Percentiles rank a stretch among this genome's conserved stretches.
Conservation (phyloP, 2,329 filamentous ascomycete genomes). For the Calonectria pseudoturangicola region DNA sequence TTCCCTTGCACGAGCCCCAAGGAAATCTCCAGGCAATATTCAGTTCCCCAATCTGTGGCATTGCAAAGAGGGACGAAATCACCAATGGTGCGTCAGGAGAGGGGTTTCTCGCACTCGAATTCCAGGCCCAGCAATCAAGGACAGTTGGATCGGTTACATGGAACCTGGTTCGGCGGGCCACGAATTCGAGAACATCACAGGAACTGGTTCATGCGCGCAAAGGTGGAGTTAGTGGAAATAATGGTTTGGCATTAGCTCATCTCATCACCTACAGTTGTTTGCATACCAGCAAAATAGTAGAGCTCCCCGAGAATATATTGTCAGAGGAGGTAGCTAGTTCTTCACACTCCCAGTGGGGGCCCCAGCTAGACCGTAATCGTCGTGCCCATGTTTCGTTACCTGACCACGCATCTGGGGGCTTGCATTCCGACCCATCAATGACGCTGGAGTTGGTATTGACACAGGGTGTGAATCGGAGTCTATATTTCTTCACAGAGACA, state of each 20-base stretch:
- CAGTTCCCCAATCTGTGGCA: background rate
- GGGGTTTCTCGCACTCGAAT: background rate
- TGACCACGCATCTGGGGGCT: background rate
- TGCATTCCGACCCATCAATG: background rate
- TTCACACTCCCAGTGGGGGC: background rate
- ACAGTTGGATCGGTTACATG: background rate
- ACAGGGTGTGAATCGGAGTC: background rate
- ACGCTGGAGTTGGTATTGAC: background rate
- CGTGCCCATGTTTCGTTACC: background rate
- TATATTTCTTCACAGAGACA: background rate
- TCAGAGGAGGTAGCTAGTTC: background rate
- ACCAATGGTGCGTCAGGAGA: background rate
- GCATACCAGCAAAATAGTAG: background rate
- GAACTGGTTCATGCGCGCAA: background rate
- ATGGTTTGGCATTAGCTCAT: background rate
- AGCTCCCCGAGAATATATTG: background rate
- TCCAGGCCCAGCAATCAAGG: background rate
- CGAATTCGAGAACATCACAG: background rate
- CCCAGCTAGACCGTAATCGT: background rate
- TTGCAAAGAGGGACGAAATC: background rate
- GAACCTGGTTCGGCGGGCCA: background rate
- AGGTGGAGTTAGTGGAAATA: background rate
- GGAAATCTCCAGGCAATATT: background rate
- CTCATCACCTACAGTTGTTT: constrained; percentile 1
- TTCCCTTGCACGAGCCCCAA: background rate